Evolutionary conservation across 2,329 filamentous ascomycete species (phyloP).

Genomic region (Aureobasidium sp.): DNA sequence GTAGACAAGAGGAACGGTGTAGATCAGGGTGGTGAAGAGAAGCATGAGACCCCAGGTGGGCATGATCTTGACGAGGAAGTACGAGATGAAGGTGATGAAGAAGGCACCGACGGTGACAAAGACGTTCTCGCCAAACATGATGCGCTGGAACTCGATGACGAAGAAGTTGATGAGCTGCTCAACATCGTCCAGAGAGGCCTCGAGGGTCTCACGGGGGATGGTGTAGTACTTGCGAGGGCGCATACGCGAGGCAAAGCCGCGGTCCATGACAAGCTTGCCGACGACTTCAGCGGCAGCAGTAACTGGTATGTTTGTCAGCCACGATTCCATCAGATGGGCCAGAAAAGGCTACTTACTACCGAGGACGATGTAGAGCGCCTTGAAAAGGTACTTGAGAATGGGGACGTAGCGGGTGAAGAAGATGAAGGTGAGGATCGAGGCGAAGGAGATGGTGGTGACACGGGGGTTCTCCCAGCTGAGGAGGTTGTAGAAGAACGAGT

Average conservation of each 20-base stretch:
- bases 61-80: slow-evolving; percentile 57
- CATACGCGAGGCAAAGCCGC: slow-evolving; percentile 52
- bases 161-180: slow-evolving; percentile 61
- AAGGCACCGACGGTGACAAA: slow-evolving; percentile 52
- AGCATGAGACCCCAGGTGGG: slow-evolving; percentile 57
- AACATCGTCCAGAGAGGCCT: slow-evolving; percentile 51
- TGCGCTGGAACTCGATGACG: slow-evolving; percentile 58
- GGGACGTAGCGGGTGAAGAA: slow-evolving; percentile 55
- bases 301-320: slow-evolving; percentile 29
- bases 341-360: slow-evolving; percentile 38
- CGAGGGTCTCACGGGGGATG: slow-evolving; percentile 54
- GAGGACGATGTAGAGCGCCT: slow-evolving; percentile 49
- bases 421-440: slow-evolving; percentile 48
- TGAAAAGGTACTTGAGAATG: slow-evolving; percentile 53
- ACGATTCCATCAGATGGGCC: background rate
- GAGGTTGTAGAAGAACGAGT: slow-evolving; percentile 57
- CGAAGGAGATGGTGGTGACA: slow-evolving; percentile 53
- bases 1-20: slow-evolving; percentile 54
- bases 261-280: slow-evolving; percentile 46
- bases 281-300: slow-evolving; percentile 50
- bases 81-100: slow-evolving; percentile 48
- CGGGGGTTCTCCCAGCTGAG: slow-evolving; percentile 60
- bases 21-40: slow-evolving; percentile 47
- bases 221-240: slow-evolving; percentile 57
- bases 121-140: slow-evolving; percentile 58